Percentiles rank a stretch among this genome's conserved stretches.
phyloP scores from a whole-genome alignment of 805 yeast species.

The Clavispora phyllophila region DNA sequence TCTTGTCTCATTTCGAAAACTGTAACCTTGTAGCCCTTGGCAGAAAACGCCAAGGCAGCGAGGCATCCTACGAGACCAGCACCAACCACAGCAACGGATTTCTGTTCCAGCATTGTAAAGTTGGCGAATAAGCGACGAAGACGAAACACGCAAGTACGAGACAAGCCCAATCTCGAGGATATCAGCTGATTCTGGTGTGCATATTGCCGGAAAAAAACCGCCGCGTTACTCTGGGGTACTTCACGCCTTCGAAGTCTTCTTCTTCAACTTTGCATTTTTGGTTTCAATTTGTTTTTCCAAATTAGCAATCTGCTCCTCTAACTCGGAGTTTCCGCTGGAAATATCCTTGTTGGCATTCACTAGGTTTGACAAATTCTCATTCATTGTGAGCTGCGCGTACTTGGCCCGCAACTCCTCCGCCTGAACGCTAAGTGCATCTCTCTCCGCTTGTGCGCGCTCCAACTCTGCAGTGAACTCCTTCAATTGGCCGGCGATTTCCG shows the following conservation, averaged over 20 bases:
- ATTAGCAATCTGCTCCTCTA: slow-evolving; percentile 29
- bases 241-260: not conserved
- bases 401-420: slow-evolving; percentile 17
- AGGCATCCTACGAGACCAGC: slow-evolving; percentile 90
- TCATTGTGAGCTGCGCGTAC: slow-evolving; percentile 32
- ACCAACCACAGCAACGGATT: slow-evolving; percentile 59
- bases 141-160: not conserved
- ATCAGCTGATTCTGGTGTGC: not conserved
- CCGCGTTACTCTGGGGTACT: not conserved
- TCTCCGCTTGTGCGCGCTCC: slow-evolving; percentile 16
- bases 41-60: slow-evolving; percentile 73
- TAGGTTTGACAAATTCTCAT: slow-evolving; percentile 33
- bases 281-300: slow-evolving; percentile 21
- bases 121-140: not conserved
- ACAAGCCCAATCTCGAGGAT: not conserved
- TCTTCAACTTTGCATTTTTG: slow-evolving; percentile 21
- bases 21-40: slow-evolving; percentile 66
- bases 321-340: slow-evolving; percentile 25
- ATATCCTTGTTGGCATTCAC: slow-evolving; percentile 39
- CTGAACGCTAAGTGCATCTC: slow-evolving; percentile 11
- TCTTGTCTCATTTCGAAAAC: slow-evolving; percentile 71
- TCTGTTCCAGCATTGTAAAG: slow-evolving; percentile 1
- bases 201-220: not conserved
- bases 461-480: slow-evolving; percentile 21
- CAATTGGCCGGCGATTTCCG: slow-evolving; percentile 32